Base-by-base conservation (phyloP, 768 basidiomycete genomes). In the Atractiella rhizophila region DNA sequence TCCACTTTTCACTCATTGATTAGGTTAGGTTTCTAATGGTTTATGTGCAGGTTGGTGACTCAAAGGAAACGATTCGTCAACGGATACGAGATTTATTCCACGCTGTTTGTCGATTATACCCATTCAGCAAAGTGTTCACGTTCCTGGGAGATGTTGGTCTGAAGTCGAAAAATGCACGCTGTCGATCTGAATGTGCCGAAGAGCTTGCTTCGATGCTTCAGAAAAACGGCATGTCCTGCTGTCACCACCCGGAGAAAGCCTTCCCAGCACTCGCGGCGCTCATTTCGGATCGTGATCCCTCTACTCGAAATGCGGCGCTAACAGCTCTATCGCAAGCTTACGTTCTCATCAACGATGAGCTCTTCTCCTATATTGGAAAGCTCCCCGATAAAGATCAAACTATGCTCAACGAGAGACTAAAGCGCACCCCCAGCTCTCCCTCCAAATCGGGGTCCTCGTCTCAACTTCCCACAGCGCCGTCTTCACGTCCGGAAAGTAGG, bases 101-200 rank as follows among this genome's bases (percentile, higher is more conserved):
- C 51, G 67, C 67, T 4, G 64, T 94, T 38, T 76, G 85, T 6
- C 81, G 75, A 54, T 74, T 94, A 39, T 91, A 86, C 53, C 76
- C 91, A 1, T 86, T 76, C 52, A 91, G 85, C 51, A 74, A 85
- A 29, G 65, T 96, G 25, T 86, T 91, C 57, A 76, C 79, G 53
- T 59, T 82, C 12, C 62, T 96, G 6, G 66, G 91, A 10, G 81
- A 91, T 28, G 69, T 86, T 54, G 88, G 91, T 13, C 60, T 86
- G 31, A 76, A 73, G 56, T 76, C 78, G 15, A 86, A 86, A 59
- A 78, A 83, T 15, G 76, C 83, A 3, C 85, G 86, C 59, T 80
- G 82, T 10, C 71, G 86, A 11, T 77, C 82, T 59, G 79, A 81
- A 11, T 65, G 75, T 16, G 61, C 86, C 34, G 83, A 88, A 47